These are phyloP conservation scores for Yamadazyma olivae DNA, from an alignment of 805 yeast species.

Conservation along the genomic window DNA sequence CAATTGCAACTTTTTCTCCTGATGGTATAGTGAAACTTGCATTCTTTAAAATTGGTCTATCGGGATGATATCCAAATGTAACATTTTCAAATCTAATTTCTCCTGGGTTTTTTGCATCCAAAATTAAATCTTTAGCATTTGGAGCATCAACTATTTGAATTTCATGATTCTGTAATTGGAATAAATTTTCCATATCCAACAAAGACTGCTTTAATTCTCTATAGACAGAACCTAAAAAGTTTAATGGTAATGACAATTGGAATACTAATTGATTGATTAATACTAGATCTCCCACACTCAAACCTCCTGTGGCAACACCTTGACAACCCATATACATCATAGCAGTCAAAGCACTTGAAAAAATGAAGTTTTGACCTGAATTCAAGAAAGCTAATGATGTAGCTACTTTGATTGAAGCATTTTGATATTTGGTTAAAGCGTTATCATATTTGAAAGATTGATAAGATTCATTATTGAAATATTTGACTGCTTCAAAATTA, in stretches of 20 bases:
- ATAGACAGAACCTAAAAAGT: conserved; percentile 92
- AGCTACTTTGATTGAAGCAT: conserved; percentile 75
- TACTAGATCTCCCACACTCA: conserved; percentile 94
- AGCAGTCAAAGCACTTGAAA: conserved; percentile 85
- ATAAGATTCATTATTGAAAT: conserved; percentile 84
- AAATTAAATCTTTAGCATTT: conserved; percentile 56
- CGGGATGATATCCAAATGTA: conserved; percentile 87
- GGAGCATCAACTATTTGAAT: conserved; percentile 62
- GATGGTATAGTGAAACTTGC: conserved; percentile 85
- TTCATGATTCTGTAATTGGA: conserved; percentile 75
- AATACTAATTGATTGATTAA: conserved; percentile 93
- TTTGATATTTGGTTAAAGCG: conserved; percentile 71
- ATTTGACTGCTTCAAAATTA: conserved; percentile 91
- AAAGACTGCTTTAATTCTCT: conserved; percentile 91
- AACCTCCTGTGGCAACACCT: conserved; percentile 79
- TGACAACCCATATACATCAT: conserved; percentile 99
- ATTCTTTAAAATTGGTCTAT: conserved; percentile 77
- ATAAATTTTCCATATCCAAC: conserved; percentile 93
- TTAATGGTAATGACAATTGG: conserved; percentile 91
- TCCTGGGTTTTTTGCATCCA: conserved; percentile 51
- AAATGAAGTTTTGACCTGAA: conserved; percentile 76
- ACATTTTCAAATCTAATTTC: conserved; percentile 89
- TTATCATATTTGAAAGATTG: conserved; percentile 78
- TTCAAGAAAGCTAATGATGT: conserved; percentile 77
- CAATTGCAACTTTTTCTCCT: conserved; percentile 88